A percentile compares a stretch with the other conserved stretches of the same genome.
phyloP scores from a whole-genome alignment of 2,329 filamentous ascomycete genomes.

The Ceratocystis papillata region DNA sequence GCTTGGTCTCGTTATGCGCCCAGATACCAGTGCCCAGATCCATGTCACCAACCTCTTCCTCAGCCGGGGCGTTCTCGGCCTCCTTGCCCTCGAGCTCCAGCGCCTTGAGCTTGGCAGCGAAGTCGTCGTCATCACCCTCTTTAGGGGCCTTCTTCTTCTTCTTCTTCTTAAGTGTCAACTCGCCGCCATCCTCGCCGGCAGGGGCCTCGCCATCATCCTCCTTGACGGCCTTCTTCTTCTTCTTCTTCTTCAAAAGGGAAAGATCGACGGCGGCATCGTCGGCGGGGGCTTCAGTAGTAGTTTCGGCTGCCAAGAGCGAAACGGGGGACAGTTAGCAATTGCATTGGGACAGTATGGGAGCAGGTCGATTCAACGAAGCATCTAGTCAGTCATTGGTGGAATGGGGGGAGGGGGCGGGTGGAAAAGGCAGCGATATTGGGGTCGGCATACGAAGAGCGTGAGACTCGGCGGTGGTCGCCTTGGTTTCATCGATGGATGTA shows the following conservation, averaged over 20 bases:
- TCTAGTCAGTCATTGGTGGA: not conserved
- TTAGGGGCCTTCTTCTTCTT: slow-evolving; percentile 48
- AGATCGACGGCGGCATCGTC: slow-evolving; percentile 47
- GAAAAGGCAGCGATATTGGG: slow-evolving; percentile 25
- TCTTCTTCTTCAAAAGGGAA: slow-evolving; percentile 64
- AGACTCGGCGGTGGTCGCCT: slow-evolving; percentile 67
- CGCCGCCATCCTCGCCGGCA: slow-evolving; percentile 41
- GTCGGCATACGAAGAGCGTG: slow-evolving; percentile 60
- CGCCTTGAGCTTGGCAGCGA: slow-evolving; percentile 51
- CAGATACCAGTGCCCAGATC: slow-evolving; percentile 83
- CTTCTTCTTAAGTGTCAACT: slow-evolving; percentile 72
- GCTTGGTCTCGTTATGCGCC: slow-evolving; percentile 65
- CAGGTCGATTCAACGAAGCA: not conserved
- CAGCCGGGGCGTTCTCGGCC: slow-evolving; percentile 44
- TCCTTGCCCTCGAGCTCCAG: slow-evolving; percentile 53
- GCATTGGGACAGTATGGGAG: not conserved
- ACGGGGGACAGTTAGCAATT: slow-evolving; percentile 12
- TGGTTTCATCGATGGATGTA: slow-evolving; percentile 55
- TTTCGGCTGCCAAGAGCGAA: slow-evolving; percentile 27
- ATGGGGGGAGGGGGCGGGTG: not conserved
- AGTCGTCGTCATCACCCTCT: slow-evolving; percentile 49
- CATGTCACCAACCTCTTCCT: slow-evolving; percentile 62
- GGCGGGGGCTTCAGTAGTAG: slow-evolving; percentile 41
- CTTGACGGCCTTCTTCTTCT: slow-evolving; percentile 51
- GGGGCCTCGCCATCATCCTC: slow-evolving; percentile 40